Conservation (phyloP, 257 asterid genomes). For the Coffea canephora region DNA sequence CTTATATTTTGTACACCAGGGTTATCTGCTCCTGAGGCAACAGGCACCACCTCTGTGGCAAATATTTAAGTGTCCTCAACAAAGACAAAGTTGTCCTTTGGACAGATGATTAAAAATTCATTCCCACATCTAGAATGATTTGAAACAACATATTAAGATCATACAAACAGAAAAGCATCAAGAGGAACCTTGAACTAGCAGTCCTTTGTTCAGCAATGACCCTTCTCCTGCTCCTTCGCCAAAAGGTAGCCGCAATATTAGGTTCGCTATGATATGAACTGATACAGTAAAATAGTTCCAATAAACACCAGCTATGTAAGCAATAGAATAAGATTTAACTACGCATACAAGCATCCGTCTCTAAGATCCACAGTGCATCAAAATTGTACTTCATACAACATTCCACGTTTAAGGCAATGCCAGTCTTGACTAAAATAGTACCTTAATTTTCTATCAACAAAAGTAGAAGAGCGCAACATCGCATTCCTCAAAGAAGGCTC, state of each 20-base stretch:
- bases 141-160: not conserved
- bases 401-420: slow-evolving; percentile 5
- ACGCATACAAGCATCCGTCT: not conserved
- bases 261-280: slow-evolving; percentile 93
- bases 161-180: slow-evolving; percentile 23
- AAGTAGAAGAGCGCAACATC: slow-evolving; percentile 76
- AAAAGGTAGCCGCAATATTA: slow-evolving; percentile 80
- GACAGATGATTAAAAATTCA: not conserved
- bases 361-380: slow-evolving; percentile 3
- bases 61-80: not conserved
- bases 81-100: not conserved
- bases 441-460: slow-evolving; percentile 81
- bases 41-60: not conserved
- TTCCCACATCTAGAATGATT: not conserved
- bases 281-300: slow-evolving; percentile 36
- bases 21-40: not conserved
- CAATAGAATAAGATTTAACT: not conserved
- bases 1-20: not conserved
- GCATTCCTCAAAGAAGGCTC: slow-evolving; percentile 83
- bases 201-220: slow-evolving; percentile 86
- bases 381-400: not conserved
- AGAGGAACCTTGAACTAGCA: slow-evolving; percentile 86
- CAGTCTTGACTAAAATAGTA: slow-evolving; percentile 26
- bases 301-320: slow-evolving; percentile 12
- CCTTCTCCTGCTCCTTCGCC: slow-evolving; percentile 96